Base-by-base conservation (phyloP, 1,284 basidiomycete species). In the Trichosporon coremiiforme region DNA sequence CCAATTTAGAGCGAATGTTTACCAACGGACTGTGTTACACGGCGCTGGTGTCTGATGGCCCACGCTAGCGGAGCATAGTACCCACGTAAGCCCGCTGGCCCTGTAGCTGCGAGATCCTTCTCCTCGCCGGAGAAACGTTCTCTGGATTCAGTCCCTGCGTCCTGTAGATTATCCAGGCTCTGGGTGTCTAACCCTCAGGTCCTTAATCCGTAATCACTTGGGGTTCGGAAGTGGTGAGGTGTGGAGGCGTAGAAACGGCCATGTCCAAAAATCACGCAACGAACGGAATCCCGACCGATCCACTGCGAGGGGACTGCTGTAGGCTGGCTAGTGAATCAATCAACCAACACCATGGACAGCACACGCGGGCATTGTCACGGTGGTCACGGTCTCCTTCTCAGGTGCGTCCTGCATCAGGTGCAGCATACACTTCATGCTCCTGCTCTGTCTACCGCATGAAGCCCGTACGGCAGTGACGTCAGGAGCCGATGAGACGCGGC, bases 391-490 rank as follows among this genome's bases (percentile, higher is more conserved):
- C 20, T 12, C 10, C 20, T 25, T 50, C 20, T 50, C 38, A 41
- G 38, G 38, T 41, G 9, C 38, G n/a, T 50, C 20, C 20, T 35
- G 7, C 9, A 2, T 25, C 50, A 53, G 50, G 22, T 53, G 50
- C 50, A 8, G 20, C 50, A 10, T 53, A 20, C 20, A 22, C 17
- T 53, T 4, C 7, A 17, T 10, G 1, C 50, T 53, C 9, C 6
- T 25, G n/a, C 20, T 17, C 50, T 25, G 25, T 8, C 20, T 53
- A 22, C 25, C 20, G 50, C n/a, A 53, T 20, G 22, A 25, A 12
- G 50, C 50, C 22, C 20, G 50, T 53, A 53, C 20, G n/a, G 20
- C 22, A 53, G 50, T 53, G 50, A 53, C 50, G 50, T 53, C 50
- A 53, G 50, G 50, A 53, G 20, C 8, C n/a, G 22, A 12, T 17